Percentiles rank a stretch among this genome's conserved stretches.
phyloP scores from a whole-genome alignment of 1,139 yeast genomes.

The Magnusiomyces clavatus region DNA sequence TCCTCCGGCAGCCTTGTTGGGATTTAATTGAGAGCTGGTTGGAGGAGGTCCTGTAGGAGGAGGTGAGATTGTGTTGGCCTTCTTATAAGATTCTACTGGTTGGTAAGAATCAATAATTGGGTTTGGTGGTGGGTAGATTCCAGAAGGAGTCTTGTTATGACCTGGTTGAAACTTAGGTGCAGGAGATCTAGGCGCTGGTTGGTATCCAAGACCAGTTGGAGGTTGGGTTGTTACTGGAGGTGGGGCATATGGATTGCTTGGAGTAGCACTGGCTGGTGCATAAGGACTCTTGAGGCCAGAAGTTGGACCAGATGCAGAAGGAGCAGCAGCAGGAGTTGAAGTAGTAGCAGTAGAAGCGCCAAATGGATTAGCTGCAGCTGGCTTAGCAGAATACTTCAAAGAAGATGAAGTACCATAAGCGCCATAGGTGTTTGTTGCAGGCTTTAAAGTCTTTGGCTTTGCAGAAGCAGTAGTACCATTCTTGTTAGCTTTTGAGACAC shows the following conservation, averaged over 20 bases:
- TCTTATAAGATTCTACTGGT: neutral
- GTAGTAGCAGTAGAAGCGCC: conserved; percentile 13
- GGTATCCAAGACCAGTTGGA: neutral
- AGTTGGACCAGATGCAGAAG: conserved; percentile 12
- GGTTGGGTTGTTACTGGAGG: conserved; percentile 11
- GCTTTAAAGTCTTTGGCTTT: conserved; percentile 10
- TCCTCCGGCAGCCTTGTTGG: conserved; percentile 65
- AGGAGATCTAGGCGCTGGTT: conserved; percentile 5
- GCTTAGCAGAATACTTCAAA: neutral
- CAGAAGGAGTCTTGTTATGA: conserved; percentile 11
- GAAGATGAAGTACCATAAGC: neutral
- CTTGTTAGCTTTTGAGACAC: conserved; percentile 55
- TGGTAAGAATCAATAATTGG: conserved; percentile 13
- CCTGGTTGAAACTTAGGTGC: conserved; percentile 5
- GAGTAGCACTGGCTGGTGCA: conserved; percentile 7
- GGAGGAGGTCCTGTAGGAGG: conserved; percentile 15
- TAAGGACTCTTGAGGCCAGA: conserved; percentile 8
- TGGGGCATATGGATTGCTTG: conserved; percentile 9
- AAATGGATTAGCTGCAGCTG: conserved; percentile 7
- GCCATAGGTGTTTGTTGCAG: conserved; percentile 8
- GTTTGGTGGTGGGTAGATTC: conserved; percentile 15
- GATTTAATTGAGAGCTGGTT: conserved; percentile 18
- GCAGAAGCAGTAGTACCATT: conserved; percentile 7
- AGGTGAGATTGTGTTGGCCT: neutral
- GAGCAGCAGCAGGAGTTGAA: conserved; percentile 6